Percentiles rank a stretch among this genome's conserved stretches.
These are phyloP conservation scores for Trichomonas gallinae DNA, from an alignment of 208 protist species.

Conservation along the genomic window DNA sequence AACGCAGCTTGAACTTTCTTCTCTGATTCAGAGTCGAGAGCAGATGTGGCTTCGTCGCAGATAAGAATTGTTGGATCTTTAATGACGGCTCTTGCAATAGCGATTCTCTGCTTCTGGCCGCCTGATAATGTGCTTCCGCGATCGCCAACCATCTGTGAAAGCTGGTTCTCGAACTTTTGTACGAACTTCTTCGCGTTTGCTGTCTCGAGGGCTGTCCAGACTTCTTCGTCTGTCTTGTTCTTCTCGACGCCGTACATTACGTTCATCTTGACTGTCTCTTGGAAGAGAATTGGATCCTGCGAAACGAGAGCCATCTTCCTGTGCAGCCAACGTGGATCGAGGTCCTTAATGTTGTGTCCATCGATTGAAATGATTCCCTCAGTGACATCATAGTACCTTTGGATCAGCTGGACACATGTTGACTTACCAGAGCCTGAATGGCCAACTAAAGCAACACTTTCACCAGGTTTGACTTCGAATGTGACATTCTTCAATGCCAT, in stretches of 20 bases:
- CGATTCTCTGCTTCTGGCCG: slow-evolving; percentile 80
- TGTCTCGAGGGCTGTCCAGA: not conserved
- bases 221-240: not conserved
- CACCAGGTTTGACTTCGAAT: slow-evolving; percentile 24
- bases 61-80: slow-evolving; percentile 65
- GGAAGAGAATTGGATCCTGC: slow-evolving; percentile 82
- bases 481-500: slow-evolving; percentile 25
- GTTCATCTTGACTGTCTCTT: slow-evolving; percentile 39
- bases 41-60: slow-evolving; percentile 69
- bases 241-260: slow-evolving; percentile 40
- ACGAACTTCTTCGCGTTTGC: not conserved
- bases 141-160: slow-evolving; percentile 31
- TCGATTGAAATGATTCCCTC: slow-evolving; percentile 68
- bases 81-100: slow-evolving; percentile 76
- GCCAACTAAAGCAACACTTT: slow-evolving; percentile 33
- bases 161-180: not conserved
- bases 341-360: slow-evolving; percentile 59
- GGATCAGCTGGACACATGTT: slow-evolving; percentile 57
- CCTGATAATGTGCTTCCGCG: slow-evolving; percentile 67
- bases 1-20: slow-evolving; percentile 1
- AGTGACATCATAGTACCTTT: slow-evolving; percentile 74
- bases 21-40: not conserved
- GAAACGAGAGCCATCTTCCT: slow-evolving; percentile 71
- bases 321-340: slow-evolving; percentile 63
- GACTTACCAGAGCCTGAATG: slow-evolving; percentile 31